These are phyloP conservation scores for Naganishia kalamii DNA, from an alignment of 768 basidiomycete species.

Conservation along the genomic window DNA sequence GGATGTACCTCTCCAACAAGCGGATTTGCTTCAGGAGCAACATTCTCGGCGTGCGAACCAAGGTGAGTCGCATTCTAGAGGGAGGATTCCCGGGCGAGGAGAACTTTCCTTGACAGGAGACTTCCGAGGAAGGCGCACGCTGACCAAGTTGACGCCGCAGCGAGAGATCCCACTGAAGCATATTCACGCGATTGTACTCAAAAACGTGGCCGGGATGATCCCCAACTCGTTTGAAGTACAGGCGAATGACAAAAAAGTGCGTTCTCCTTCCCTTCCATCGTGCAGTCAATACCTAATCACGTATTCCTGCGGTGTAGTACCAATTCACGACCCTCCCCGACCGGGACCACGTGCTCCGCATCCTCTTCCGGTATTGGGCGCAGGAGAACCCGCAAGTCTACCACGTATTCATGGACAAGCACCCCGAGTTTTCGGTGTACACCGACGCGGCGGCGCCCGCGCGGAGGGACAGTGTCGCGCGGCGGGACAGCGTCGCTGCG, in stretches of 20 bases:
- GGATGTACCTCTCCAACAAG: constrained; percentile 27
- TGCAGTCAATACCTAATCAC: neutral
- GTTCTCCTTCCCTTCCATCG: neutral
- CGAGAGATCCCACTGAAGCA: constrained; percentile 23
- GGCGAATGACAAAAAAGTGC: constrained; percentile 5
- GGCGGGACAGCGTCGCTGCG: too few relatives aligned
- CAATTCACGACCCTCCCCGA: constrained; percentile 28
- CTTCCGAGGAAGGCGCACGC: neutral
- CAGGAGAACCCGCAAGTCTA: constrained; percentile 20
- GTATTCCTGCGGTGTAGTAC: neutral
- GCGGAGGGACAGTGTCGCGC: constrained; percentile 2
- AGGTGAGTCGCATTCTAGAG: constrained; percentile 8
- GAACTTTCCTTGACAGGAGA: neutral
- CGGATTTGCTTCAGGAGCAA: constrained; percentile 28
- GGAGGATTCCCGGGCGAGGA: neutral
- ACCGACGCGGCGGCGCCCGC: neutral
- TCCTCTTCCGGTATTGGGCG: constrained; percentile 26
- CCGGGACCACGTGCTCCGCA: constrained; percentile 26
- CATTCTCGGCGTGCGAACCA: constrained; percentile 31
- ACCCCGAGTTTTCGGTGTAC: constrained; percentile 12
- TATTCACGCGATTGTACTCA: constrained; percentile 21
- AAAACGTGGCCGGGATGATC: constrained; percentile 30
- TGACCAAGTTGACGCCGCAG: neutral
- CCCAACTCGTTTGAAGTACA: constrained; percentile 30
- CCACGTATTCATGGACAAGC: constrained; percentile 17